phyloP scores from a whole-genome alignment of 208 protist genomes.

The Vickermania ingenoplastis region DNA sequence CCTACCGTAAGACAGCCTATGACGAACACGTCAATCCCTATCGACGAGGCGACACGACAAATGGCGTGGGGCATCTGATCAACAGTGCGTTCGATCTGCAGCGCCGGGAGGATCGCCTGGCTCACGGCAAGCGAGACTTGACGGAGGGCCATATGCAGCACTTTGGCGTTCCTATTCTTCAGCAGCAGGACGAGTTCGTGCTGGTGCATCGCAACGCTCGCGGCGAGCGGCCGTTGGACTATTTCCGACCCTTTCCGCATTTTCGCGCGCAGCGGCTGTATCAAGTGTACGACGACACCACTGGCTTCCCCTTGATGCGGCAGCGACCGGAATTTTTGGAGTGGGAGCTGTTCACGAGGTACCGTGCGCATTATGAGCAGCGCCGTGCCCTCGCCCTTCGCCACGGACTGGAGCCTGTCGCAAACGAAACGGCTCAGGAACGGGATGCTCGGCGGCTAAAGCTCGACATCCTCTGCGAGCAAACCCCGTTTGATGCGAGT shows the following conservation, averaged over 20 bases:
- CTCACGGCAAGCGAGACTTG: constrained; percentile 56
- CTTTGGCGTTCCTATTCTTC: constrained; percentile 68
- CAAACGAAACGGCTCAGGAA: constrained; percentile 78
- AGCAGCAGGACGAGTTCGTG: constrained; percentile 78
- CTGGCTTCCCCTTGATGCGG: constrained; percentile 81
- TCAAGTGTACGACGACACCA: constrained; percentile 74
- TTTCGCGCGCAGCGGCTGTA: constrained; percentile 67
- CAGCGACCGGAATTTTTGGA: constrained; percentile 76
- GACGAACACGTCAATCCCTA: constrained; percentile 81
- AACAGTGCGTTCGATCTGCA: constrained; percentile 75
- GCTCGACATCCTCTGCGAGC: constrained; percentile 78
- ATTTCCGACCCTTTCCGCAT: constrained; percentile 82
- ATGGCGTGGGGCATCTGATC: constrained; percentile 72
- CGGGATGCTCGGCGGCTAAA: constrained; percentile 45
- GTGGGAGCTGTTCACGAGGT: constrained; percentile 87
- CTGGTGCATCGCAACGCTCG: constrained; percentile 73
- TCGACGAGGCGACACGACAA: constrained; percentile 35
- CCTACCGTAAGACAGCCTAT: constrained; percentile 50
- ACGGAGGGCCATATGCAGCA: constrained; percentile 68
- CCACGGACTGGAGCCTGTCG: constrained; percentile 77
- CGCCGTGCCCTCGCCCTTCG: constrained; percentile 67
- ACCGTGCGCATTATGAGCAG: constrained; percentile 84
- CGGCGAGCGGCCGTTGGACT: constrained; percentile 77
- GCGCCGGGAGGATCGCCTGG: constrained; percentile 60
- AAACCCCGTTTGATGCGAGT: constrained; percentile 63